Evolutionary conservation across 345 rosid genomes (phyloP).

Genomic region (Brassica cretica): DNA sequence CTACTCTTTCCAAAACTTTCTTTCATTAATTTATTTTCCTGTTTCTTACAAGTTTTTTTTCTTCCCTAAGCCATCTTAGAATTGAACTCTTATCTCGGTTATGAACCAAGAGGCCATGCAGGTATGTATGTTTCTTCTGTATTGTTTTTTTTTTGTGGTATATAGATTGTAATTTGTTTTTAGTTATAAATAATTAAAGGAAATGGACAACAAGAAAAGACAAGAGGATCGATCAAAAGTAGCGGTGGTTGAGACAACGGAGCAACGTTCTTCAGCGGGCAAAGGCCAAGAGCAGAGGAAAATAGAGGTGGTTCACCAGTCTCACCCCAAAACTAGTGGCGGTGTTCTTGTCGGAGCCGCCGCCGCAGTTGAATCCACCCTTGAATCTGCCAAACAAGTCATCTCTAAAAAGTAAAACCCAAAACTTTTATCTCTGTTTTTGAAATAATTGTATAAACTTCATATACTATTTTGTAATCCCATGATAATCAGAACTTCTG

Average conservation of each 20-base stretch:
- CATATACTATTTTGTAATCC: not conserved
- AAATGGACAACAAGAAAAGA: constrained; percentile 25
- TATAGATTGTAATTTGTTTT: not conserved
- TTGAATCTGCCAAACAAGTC: constrained; percentile 63
- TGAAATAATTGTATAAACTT: constrained; percentile 3
- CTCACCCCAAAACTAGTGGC: constrained; percentile 53
- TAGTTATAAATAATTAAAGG: constrained; percentile 26
- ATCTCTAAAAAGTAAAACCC: constrained; percentile 25
- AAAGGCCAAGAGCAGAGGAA: constrained; percentile 49
- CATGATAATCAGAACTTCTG: not conserved
- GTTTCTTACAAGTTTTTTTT: not conserved
- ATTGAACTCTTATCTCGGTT: not conserved
- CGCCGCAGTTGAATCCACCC: constrained; percentile 51
- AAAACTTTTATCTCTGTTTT: not conserved
- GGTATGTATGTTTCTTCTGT: constrained; percentile 1
- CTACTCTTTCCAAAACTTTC: not conserved
- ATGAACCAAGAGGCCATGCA: constrained; percentile 15
- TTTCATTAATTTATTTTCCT: not conserved
- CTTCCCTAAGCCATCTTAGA: not conserved
- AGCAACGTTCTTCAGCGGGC: constrained; percentile 54
- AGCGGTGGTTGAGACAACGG: constrained; percentile 46
- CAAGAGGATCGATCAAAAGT: constrained; percentile 37
- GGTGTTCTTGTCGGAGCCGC: constrained; percentile 64
- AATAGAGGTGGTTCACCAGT: constrained; percentile 53
- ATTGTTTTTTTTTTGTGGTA: not conserved